Conservation (phyloP, 106 monocot species). For the Narthecium ossifragum region DNA sequence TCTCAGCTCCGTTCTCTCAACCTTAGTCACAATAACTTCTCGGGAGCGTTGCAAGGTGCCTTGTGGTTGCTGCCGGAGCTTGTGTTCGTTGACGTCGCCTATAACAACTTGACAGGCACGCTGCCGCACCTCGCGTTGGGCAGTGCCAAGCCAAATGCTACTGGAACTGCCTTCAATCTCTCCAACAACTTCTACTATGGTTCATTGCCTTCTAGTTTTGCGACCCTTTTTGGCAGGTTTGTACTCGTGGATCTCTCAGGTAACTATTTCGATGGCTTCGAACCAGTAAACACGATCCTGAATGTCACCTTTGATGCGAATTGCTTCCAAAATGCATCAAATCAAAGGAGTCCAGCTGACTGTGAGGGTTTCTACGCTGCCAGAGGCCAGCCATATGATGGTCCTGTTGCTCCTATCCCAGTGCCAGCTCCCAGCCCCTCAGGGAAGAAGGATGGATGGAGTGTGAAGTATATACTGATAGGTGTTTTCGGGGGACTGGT, state of each 20-base stretch:
- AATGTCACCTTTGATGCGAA: conserved; percentile 37
- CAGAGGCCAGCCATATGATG: conserved; percentile 44
- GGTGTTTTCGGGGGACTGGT: conserved; percentile 46
- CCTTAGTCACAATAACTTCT: conserved; percentile 22
- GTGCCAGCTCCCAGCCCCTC: conserved; percentile 11
- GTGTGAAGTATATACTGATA: conserved; percentile 51
- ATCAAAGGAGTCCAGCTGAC: conserved; percentile 38
- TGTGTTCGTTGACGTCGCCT: conserved; percentile 17
- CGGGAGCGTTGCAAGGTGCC: conserved; percentile 14
- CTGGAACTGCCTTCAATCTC: conserved; percentile 23
- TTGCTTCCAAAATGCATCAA: conserved; percentile 38
- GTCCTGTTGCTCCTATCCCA: conserved; percentile 12
- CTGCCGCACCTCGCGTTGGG: not conserved
- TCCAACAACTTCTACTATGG: conserved; percentile 67
- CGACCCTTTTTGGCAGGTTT: conserved; percentile 14
- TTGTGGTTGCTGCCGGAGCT: conserved; percentile 15
- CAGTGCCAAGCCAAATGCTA: conserved; percentile 2
- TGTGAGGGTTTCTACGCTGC: conserved; percentile 50
- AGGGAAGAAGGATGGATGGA: conserved; percentile 20
- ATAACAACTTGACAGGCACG: conserved; percentile 26
- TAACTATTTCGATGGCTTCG: conserved; percentile 65
- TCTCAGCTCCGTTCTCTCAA: not conserved
- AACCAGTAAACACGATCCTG: conserved; percentile 1
- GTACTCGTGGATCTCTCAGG: conserved; percentile 37
- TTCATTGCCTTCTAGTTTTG: conserved; percentile 17